Conservation (phyloP, 345 rosid genomes). For the Tarenaya hassleriana region DNA sequence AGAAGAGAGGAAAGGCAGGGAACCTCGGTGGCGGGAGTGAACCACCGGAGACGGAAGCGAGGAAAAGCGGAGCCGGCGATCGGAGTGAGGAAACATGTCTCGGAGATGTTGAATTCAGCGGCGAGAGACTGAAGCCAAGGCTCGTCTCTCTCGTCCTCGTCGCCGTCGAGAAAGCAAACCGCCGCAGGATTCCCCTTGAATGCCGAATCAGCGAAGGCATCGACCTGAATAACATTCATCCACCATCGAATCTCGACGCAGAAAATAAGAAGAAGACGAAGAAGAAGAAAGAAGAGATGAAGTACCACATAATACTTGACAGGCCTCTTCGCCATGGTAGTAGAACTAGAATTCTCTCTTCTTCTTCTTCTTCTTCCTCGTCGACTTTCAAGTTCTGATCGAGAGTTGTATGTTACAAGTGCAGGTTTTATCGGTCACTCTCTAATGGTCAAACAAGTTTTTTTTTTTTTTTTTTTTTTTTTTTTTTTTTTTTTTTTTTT, state of each 20-base stretch:
- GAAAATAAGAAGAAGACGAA: neutral
- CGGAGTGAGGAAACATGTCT: slow-evolving; percentile 37
- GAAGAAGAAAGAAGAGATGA: neutral
- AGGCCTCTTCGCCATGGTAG: slow-evolving; percentile 30
- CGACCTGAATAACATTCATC: slow-evolving; percentile 33
- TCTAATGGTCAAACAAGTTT: too few species aligned
- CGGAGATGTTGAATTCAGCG: slow-evolving; percentile 41
- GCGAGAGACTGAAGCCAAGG: slow-evolving; percentile 59
- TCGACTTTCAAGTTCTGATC: too few species aligned
- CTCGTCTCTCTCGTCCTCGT: slow-evolving; percentile 39
- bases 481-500: too few species aligned
- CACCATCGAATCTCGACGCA: neutral
- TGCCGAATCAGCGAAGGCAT: slow-evolving; percentile 59
- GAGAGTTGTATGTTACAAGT: too few species aligned
- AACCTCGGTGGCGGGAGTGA: slow-evolving; percentile 41
- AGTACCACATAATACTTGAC: slow-evolving; percentile 45
- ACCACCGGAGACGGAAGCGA: slow-evolving; percentile 45
- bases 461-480: too few species aligned
- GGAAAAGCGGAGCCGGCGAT: slow-evolving; percentile 24
- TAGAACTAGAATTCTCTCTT: too few species aligned
- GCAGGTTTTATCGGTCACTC: too few species aligned
- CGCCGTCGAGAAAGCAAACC: slow-evolving; percentile 58
- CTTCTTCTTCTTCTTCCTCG: too few species aligned
- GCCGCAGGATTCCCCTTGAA: slow-evolving; percentile 77
- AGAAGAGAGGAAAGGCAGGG: too few species aligned